phyloP scores from a whole-genome alignment of 441 rosid species.

The Geranium incanum region DNA sequence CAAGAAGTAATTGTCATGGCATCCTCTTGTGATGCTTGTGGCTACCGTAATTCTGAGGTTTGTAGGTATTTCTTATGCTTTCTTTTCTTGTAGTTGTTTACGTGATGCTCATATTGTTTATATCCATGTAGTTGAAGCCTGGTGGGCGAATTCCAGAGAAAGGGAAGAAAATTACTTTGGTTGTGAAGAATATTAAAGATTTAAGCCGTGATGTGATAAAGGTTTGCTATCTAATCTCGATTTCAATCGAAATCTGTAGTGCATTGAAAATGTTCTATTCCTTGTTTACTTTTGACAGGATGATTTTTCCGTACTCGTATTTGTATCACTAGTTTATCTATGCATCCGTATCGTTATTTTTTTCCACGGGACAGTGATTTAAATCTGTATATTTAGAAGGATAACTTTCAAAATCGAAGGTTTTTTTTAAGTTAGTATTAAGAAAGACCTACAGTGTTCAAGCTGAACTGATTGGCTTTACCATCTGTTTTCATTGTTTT shows the following conservation, averaged over 20 bases:
- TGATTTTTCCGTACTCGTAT: neutral
- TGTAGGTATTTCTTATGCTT: constrained; percentile 20
- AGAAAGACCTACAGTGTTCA: neutral
- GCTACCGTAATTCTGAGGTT: constrained; percentile 96
- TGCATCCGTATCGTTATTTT: neutral
- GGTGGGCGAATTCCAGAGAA: constrained; percentile 81
- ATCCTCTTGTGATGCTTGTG: constrained; percentile 79
- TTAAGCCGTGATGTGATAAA: constrained; percentile 91
- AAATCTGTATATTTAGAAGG: neutral
- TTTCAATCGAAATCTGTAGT: neutral
- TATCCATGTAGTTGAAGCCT: constrained; percentile 64
- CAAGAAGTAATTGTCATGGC: constrained; percentile 99
- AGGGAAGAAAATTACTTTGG: constrained; percentile 64
- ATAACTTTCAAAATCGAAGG: neutral
- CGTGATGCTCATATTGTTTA: constrained; percentile 16
- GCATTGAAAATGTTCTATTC: neutral
- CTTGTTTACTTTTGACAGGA: neutral
- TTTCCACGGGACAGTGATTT: neutral
- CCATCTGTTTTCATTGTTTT: neutral
- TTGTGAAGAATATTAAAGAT: constrained; percentile 50
- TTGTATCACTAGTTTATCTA: neutral
- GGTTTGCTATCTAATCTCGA: constrained; percentile 33
- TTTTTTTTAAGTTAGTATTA: neutral
- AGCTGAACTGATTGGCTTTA: neutral
- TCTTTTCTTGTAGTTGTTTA: constrained; percentile 5